Conservation (phyloP, 257 asterid genomes). For the Mentha longifolia region DNA sequence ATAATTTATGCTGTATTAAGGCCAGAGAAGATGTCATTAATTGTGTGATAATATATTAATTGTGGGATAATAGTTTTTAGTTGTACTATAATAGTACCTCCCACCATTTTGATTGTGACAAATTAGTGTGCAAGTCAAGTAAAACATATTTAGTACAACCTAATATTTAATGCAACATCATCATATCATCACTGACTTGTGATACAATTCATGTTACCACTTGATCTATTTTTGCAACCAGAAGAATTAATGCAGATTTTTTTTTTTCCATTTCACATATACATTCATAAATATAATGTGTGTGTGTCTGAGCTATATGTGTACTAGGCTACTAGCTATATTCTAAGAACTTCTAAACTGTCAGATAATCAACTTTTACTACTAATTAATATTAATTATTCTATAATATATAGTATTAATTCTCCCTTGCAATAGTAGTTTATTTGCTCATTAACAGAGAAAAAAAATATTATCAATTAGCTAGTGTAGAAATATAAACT, state of each 20-base stretch:
- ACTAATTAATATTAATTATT: not conserved
- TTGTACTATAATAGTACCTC: not conserved
- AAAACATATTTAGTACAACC: not conserved
- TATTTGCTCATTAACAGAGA: not conserved
- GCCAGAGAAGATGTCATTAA: not conserved
- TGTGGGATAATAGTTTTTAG: not conserved
- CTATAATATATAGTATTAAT: too few relatives aligned
- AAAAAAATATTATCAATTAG: not conserved
- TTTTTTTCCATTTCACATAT: too few relatives aligned
- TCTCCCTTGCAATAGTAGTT: too few relatives aligned
- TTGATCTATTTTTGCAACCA: not conserved
- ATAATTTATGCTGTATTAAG: too few relatives aligned
- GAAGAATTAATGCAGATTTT: too few relatives aligned
- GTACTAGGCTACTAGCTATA: too few relatives aligned
- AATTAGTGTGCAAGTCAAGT: slow-evolving; percentile 27
- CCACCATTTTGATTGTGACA: slow-evolving; percentile 18
- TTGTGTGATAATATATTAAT: not conserved
- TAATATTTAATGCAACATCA: not conserved
- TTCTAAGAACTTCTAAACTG: too few relatives aligned
- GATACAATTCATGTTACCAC: not conserved
- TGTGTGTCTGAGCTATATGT: not conserved
- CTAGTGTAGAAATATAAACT: not conserved
- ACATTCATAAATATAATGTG: too few relatives aligned
- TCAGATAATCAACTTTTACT: not conserved
- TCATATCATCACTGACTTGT: slow-evolving; percentile 8